Evolutionary conservation across 306 rosid genomes (phyloP), one percentile per base, ranked within the genome.

Genomic region (Cucurbita ficifolia): DNA sequence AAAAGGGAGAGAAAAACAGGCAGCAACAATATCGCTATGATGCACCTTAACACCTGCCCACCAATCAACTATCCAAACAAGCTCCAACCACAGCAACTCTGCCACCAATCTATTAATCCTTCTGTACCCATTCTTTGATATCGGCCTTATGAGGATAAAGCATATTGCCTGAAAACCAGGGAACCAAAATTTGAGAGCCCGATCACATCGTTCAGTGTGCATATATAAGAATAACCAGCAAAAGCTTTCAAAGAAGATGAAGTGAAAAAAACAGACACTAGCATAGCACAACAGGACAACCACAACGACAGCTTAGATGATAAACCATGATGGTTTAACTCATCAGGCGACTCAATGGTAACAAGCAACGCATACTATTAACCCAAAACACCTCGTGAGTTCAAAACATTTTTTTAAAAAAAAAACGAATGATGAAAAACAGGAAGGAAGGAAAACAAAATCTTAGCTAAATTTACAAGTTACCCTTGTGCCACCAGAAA

Each of bases 41-140:
- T 39, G 49, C 13, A 75, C 72, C 72, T 62, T 50, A 60, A 75
- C 78, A 46, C 78, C 78, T 16, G 78, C 78, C 78, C 78, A 75
- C 78, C 78, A 75, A 61, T 75, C 78, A 21, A 75, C 59, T 46
- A 75, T 2, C 78, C 78, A 75, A 40, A 75, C 39, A 75, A 75
- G 78, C 60, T 75, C 78, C 78, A 75, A 56, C 78, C 78, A 75
- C 19, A 75, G 33, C 12, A 75, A 21, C 58, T 75, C 78, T 10
- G 78, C 78, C 21, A 75, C 78, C 48, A 43, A 51, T 61, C 78
- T 45, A 36, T 75, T 75, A 45, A 75, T 75, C 72, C 71, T 75
- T 75, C 78, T 60, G 78, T 60, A 75, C n/a, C 38, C 57, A 43
- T 75, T 60, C 48, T 75, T 75, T 17, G 78, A 17, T 35, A 75